Percentiles rank a stretch among this genome's conserved stretches.
These are phyloP conservation scores for Alternaria gansuensis DNA, from an alignment of 2,329 filamentous ascomycete species.

Conservation along the genomic window DNA sequence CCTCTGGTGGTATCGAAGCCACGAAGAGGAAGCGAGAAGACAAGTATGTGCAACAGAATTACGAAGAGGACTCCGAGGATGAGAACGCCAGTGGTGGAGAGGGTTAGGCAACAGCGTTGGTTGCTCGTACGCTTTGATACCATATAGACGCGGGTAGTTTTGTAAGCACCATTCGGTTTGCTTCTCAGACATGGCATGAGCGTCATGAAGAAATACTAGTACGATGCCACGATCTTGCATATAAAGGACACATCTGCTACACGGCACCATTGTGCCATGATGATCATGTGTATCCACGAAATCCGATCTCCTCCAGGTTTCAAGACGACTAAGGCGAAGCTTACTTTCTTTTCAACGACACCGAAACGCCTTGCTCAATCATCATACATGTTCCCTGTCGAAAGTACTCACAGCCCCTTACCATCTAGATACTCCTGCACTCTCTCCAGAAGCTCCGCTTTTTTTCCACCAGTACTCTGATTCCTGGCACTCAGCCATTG, in stretches of 20 bases:
- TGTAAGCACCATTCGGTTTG: not conserved
- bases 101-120: slow-evolving; percentile 23
- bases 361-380: slow-evolving; percentile 3
- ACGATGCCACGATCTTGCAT: not conserved
- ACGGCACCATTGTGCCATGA: not conserved
- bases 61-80: slow-evolving; percentile 48
- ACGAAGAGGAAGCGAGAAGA: slow-evolving; percentile 48
- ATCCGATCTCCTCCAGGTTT: not conserved
- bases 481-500: slow-evolving; percentile 41
- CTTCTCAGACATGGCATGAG: too few relatives aligned
- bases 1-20: slow-evolving; percentile 58
- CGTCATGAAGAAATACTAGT: not conserved
- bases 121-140: not conserved
- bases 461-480: slow-evolving; percentile 44
- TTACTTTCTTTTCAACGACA: not conserved
- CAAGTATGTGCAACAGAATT: slow-evolving; percentile 40
- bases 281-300: not conserved
- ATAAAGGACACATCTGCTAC: too few relatives aligned
- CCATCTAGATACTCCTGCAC: slow-evolving; percentile 10
- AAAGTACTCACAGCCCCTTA: not conserved
- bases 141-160: not conserved
- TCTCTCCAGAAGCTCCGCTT: slow-evolving; percentile 50
- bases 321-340: not conserved
- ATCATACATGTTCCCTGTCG: not conserved
- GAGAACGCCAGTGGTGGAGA: slow-evolving; percentile 50